Evolutionary conservation across 164 flowering plant species (phyloP).

Genomic region (Macadamia tetraphylla): DNA sequence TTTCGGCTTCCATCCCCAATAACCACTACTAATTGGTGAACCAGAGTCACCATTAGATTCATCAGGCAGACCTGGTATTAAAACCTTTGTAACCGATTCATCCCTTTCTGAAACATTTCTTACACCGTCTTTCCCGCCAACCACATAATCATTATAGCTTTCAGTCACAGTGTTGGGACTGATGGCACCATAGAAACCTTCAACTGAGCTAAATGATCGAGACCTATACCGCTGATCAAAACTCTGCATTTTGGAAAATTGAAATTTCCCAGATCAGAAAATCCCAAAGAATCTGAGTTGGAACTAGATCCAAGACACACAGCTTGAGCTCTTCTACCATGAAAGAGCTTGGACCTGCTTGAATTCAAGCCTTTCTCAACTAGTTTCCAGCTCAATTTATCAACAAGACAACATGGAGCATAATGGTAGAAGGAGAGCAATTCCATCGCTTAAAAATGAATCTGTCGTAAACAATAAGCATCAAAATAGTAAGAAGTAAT

Average conservation of each 20-base stretch:
- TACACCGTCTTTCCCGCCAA: slow-evolving; percentile 37
- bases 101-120: slow-evolving; percentile 25
- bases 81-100: slow-evolving; percentile 35
- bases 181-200: slow-evolving; percentile 11
- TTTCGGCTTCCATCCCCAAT: slow-evolving; percentile 93
- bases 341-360: slow-evolving; percentile 17
- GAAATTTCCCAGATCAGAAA: not conserved
- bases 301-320: slow-evolving; percentile 12
- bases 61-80: slow-evolving; percentile 78
- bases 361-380: slow-evolving; percentile 21
- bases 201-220: slow-evolving; percentile 14
- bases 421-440: slow-evolving; percentile 28
- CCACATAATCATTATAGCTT: slow-evolving; percentile 37
- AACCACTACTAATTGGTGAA: slow-evolving; percentile 56
- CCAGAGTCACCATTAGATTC: slow-evolving; percentile 50
- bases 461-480: slow-evolving; percentile 10
- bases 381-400: slow-evolving; percentile 17
- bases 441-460: slow-evolving; percentile 30
- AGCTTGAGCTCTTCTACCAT: slow-evolving; percentile 18
- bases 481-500: slow-evolving; percentile 1
- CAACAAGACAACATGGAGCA: slow-evolving; percentile 21
- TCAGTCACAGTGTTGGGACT: slow-evolving; percentile 25
- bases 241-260: slow-evolving; percentile 3
- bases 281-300: slow-evolving; percentile 11
- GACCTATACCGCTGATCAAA: slow-evolving; percentile 10